Evolutionary conservation across 176 grass and related monocot species (phyloP), one percentile per base, ranked within the genome.

Genomic region (Musa acuminata): DNA sequence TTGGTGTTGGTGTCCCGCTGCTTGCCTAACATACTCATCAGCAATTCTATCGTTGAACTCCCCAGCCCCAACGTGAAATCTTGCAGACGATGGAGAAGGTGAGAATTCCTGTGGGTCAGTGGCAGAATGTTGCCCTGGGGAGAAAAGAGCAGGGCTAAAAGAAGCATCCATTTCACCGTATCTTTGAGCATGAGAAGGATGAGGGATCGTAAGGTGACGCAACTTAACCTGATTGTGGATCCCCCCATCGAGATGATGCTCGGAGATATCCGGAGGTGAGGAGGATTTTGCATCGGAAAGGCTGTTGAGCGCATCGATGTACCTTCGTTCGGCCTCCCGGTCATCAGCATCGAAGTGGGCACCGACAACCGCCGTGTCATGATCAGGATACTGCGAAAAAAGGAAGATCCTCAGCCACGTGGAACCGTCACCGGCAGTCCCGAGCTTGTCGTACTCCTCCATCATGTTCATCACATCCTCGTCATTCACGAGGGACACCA

Each of bases 401-500:
- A 99, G 85, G 75, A 99, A 99, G 70, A 99, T 89, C 65, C 95
- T 88, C 22, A 94, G 79, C 55, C 90, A 69, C 26, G 86, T 94
- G 75, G 87, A 91, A 4, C 76, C 84, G 75, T 99, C 88, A 17
- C 90, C 88, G 0, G 76, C 29, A 1, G 81, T 76, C 72, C 83
- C 82, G 75, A 99, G 73, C 80, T 94, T 99, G 84, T 99, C 95
- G 79, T 91, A 99, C 82, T 99, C 95, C 79, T 99, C 95, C 90
- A 99, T 99, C 90, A 99, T 99, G 84, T 99, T 99, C 48, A 87
- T 80, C 78, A 99, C 88, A 73, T 99, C 95, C 13, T 99, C 95
- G 53, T 99, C 95, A 3, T 94, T 99, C 14, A 99, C 95, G 53
- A 99, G 86, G 0, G 90, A 99, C 35, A 99, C 95, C 48, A 99